phyloP scores from a whole-genome alignment of 768 basidiomycete genomes.

The Calocybe gangraenosa region DNA sequence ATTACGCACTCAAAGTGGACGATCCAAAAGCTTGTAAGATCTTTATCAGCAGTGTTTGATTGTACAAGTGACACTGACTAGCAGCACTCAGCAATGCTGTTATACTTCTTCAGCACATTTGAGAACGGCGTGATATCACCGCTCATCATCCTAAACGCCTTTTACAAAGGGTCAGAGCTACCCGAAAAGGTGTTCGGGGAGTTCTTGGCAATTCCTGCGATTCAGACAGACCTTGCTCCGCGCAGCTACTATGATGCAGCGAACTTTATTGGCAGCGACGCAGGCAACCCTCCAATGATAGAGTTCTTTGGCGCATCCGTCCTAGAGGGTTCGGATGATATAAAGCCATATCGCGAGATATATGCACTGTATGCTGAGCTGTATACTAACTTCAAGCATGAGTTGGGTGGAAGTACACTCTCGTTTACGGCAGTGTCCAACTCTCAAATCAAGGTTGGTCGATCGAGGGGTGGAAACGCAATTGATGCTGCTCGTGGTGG shows the following conservation, averaged over 20 bases:
- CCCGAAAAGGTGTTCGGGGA: slow-evolving; percentile 31
- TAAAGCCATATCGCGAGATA: slow-evolving; percentile 16
- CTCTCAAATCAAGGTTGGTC: slow-evolving; percentile 30
- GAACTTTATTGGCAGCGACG: slow-evolving; percentile 22
- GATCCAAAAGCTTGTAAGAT: slow-evolving; percentile 12
- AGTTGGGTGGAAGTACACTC: slow-evolving; percentile 24
- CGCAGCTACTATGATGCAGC: slow-evolving; percentile 33
- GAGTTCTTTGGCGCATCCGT: slow-evolving; percentile 34
- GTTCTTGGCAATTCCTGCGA: slow-evolving; percentile 33
- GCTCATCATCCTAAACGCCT: slow-evolving; percentile 24
- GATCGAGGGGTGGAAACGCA: slow-evolving; percentile 30
- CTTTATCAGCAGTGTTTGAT: no score
- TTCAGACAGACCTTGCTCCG: slow-evolving; percentile 21
- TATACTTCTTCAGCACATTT: background rate
- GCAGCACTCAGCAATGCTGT: slow-evolving; percentile 12
- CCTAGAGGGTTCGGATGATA: slow-evolving; percentile 23
- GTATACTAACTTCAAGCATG: slow-evolving; percentile 22
- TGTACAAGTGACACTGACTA: slow-evolving; percentile 16
- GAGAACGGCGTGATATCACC: background rate
- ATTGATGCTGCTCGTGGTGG: slow-evolving; percentile 30
- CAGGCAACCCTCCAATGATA: slow-evolving; percentile 26
- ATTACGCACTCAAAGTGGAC: slow-evolving; percentile 29
- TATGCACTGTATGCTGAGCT: slow-evolving; percentile 20
- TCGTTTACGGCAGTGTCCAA: slow-evolving; percentile 35
- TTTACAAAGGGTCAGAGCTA: slow-evolving; percentile 33